Evolutionary conservation across 2,329 filamentous ascomycete genomes (phyloP).

Genomic region (Cladosporium sp.): DNA sequence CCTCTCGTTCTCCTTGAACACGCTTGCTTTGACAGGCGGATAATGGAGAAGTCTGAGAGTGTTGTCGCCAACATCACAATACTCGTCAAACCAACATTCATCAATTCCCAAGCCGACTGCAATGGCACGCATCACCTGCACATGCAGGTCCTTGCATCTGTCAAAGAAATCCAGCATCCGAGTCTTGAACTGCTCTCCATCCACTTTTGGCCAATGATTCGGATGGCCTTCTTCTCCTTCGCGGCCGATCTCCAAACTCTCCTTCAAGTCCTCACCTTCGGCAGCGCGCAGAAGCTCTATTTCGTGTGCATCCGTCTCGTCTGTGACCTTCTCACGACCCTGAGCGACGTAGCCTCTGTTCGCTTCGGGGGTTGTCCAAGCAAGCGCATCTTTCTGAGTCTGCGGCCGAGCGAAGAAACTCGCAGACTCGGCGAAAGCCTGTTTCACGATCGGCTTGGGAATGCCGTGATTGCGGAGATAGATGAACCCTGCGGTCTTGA

Average conservation of each 20-base stretch:
- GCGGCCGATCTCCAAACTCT: slow-evolving; percentile 57
- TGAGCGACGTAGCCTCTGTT: slow-evolving; percentile 46
- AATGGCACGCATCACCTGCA: slow-evolving; percentile 61
- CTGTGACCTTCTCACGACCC: slow-evolving; percentile 63
- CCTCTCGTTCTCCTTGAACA: slow-evolving; percentile 48
- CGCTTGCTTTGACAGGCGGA: slow-evolving; percentile 50
- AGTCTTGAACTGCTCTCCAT: slow-evolving; percentile 63
- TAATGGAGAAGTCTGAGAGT: slow-evolving; percentile 50
- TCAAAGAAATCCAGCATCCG: slow-evolving; percentile 71
- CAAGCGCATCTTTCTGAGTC: slow-evolving; percentile 57
- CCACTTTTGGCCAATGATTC: slow-evolving; percentile 69
- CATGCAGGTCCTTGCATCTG: slow-evolving; percentile 69
- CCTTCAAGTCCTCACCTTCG: slow-evolving; percentile 43
- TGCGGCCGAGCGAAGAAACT: slow-evolving; percentile 61
- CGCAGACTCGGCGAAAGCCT: slow-evolving; percentile 45
- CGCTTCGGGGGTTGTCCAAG: slow-evolving; percentile 55
- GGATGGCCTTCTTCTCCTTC: slow-evolving; percentile 58
- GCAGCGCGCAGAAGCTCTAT: slow-evolving; percentile 52
- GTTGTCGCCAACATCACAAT: slow-evolving; percentile 67
- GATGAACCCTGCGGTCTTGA: slow-evolving; percentile 79
- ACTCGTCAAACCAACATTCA: slow-evolving; percentile 74
- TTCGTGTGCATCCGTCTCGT: slow-evolving; percentile 46
- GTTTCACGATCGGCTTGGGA: slow-evolving; percentile 48
- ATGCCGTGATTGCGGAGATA: slow-evolving; percentile 76
- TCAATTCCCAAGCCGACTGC: slow-evolving; percentile 60